Evolutionary conservation across 202 grass and related monocot species (phyloP), one percentile per base, ranked within the genome.

Genomic region (Panicum virgatum): DNA sequence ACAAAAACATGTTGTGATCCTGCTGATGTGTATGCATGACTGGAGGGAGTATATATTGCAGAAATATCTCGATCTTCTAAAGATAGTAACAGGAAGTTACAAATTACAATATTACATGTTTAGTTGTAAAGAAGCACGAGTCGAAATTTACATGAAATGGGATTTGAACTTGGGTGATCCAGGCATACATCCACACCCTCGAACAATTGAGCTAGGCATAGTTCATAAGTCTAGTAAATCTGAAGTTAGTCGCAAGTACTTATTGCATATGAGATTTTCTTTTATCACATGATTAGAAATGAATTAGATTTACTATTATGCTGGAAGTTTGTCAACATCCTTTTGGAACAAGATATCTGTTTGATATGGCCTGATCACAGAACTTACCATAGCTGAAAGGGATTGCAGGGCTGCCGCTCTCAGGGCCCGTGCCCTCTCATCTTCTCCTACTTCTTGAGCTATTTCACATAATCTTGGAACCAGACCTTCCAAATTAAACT

Each of bases 401-500:
- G 93, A 72, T 83, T 96, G 93, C 67, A 99, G 76, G 46, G 81
- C 96, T 66, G 93, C 90, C 47, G 91, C 91, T 66, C 66, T 81
- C 23, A 96, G 78, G 60, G 52, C 29, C 77, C 25, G 58, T 44
- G 78, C 78, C 40, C 79, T 89, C 7, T 96, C 91, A 84, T 90
- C 93, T 43, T 94, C 93, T 66, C 96, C 89, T 66, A 85, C 78
- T 84, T 96, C 89, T 89, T 99, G 93, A 87, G 89, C 85, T 81
- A 99, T 79, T 81, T 93, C 87, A 82, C 96, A 99, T 32, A 99
- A 58, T 82, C 87, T 91, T 79, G 96, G 93, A 72, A 96, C 74
- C 14, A 99, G 82, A 34, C 80, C 85, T 94, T 99, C 96, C 79
- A 99, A 88, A 90, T 98, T 99, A 85, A 99, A 99, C 72, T 94